These are phyloP conservation scores for Ophiocordyceps polyrhachis-furcata DNA, from an alignment of 2,329 filamentous ascomycete genomes.

Conservation along the genomic window DNA sequence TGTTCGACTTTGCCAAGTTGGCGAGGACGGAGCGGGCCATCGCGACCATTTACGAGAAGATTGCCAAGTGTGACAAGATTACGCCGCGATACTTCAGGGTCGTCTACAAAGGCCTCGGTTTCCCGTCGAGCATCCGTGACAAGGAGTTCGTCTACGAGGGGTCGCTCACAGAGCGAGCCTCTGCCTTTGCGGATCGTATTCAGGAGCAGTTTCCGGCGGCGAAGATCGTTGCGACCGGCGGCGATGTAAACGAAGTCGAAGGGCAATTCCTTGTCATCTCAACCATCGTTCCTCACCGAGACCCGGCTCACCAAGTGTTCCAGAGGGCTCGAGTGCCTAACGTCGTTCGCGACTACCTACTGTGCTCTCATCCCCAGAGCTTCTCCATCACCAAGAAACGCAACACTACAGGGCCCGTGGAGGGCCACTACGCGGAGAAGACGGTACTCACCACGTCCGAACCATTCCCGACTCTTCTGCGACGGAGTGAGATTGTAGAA, in stretches of 20 bases:
- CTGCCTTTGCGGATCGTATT: conserved; percentile 76
- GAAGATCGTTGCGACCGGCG: conserved; percentile 52
- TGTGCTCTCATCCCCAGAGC: conserved; percentile 56
- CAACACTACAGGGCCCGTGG: conserved; percentile 47
- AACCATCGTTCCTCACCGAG: conserved; percentile 62
- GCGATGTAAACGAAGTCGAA: conserved; percentile 60
- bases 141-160: conserved; percentile 91
- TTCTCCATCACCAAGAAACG: conserved; percentile 65
- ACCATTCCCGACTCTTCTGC: conserved; percentile 75
- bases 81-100: conserved; percentile 84
- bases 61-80: conserved; percentile 62
- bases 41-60: conserved; percentile 77
- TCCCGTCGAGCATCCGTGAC: conserved; percentile 61
- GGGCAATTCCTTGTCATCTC: conserved; percentile 80
- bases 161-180: conserved; percentile 53
- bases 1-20: conserved; percentile 83
- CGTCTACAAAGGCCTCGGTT: conserved; percentile 74
- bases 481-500: conserved; percentile 66
- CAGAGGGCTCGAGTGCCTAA: conserved; percentile 73
- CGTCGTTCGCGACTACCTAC: conserved; percentile 68
- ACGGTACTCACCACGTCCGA: conserved; percentile 68
- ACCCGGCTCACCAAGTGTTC: conserved; percentile 66
- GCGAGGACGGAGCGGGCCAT: conserved; percentile 79
- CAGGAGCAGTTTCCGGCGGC: conserved; percentile 78
- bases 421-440: conserved; percentile 68